A percentile compares a stretch with the other conserved stretches of the same genome.
Evolutionary conservation across 2,329 filamentous ascomycete genomes (phyloP).

Genomic region (Monilinia fructicola): DNA sequence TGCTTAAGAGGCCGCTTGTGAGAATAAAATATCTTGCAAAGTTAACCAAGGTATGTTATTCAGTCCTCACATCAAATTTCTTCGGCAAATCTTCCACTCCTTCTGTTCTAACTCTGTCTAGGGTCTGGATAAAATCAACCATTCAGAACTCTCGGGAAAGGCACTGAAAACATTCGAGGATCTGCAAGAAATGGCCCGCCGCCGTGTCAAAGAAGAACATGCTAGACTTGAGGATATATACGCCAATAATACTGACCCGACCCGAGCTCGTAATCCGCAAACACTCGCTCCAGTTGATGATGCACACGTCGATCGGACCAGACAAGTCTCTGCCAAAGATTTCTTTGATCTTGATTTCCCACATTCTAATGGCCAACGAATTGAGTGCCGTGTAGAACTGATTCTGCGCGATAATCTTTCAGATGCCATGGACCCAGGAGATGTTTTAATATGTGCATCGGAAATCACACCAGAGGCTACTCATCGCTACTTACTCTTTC

Average conservation of each 20-base stretch:
- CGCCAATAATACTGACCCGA: constrained; percentile 78
- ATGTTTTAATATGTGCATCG: constrained; percentile 82
- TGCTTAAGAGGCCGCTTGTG: constrained; percentile 85
- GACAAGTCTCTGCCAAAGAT: constrained; percentile 87
- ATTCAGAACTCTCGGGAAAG: constrained; percentile 46
- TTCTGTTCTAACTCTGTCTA: constrained; percentile 25
- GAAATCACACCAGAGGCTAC: constrained; percentile 75
- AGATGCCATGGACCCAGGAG: constrained; percentile 67
- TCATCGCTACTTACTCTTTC: constrained; percentile 80
- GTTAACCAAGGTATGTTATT: constrained; percentile 65
- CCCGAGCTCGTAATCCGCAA: constrained; percentile 73
- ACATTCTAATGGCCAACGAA: constrained; percentile 85
- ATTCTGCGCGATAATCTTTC: constrained; percentile 77
- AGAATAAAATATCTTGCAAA: constrained; percentile 85
- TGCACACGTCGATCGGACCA: constrained; percentile 69
- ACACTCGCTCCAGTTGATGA: constrained; percentile 70
- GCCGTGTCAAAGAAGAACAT: constrained; percentile 69
- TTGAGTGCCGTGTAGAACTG: constrained; percentile 86
- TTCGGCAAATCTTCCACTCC: neutral
- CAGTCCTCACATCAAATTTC: neutral
- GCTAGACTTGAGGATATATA: constrained; percentile 81
- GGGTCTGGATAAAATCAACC: constrained; percentile 38
- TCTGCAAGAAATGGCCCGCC: constrained; percentile 76
- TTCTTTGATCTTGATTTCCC: constrained; percentile 80
- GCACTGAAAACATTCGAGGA: constrained; percentile 51